A percentile compares a stretch with the other conserved stretches of the same genome.
These are phyloP conservation scores for Diaporthe sp. DNA, from an alignment of 2,329 filamentous ascomycete species.

Conservation along the genomic window DNA sequence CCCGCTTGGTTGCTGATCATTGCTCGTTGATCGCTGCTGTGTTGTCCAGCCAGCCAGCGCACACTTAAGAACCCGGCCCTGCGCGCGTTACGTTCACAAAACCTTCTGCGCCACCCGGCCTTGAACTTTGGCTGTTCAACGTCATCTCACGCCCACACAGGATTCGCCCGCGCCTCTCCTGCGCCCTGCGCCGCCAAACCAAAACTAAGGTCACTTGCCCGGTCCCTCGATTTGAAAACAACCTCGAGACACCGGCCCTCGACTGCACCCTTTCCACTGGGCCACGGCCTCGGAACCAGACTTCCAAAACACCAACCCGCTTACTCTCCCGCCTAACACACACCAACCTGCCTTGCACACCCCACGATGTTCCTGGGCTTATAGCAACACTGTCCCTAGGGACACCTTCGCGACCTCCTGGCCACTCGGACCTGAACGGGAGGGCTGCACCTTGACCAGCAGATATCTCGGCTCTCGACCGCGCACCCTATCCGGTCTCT, in stretches of 20 bases:
- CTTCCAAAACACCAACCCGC: conserved; percentile 34
- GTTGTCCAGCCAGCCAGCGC: neutral
- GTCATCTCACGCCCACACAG: conserved; percentile 34
- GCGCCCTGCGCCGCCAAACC: conserved; percentile 25
- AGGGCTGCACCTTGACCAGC: conserved; percentile 36
- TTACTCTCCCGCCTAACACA: conserved; percentile 24
- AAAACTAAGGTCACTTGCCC: conserved; percentile 34
- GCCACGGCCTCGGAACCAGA: conserved; percentile 37
- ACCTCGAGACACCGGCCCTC: conserved; percentile 34
- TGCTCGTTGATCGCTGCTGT: conserved; percentile 6
- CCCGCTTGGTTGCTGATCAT: neutral
- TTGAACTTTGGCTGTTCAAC: conserved; percentile 26
- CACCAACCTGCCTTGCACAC: conserved; percentile 32
- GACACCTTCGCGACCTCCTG: conserved; percentile 50
- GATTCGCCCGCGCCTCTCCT: conserved; percentile 28
- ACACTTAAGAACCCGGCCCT: conserved; percentile 15
- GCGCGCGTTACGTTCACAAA: conserved; percentile 6
- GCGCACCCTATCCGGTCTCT: conserved; percentile 10
- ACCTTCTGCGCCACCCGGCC: conserved; percentile 26
- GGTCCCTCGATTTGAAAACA: conserved; percentile 35
- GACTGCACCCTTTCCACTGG: conserved; percentile 20
- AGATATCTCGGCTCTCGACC: conserved; percentile 19
- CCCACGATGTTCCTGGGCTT: conserved; percentile 48
- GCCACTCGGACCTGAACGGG: conserved; percentile 40
- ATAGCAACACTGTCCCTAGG: conserved; percentile 59